Evolutionary conservation across 78 protist species (phyloP).

Genomic region (Reticulomyxa filosa): DNA sequence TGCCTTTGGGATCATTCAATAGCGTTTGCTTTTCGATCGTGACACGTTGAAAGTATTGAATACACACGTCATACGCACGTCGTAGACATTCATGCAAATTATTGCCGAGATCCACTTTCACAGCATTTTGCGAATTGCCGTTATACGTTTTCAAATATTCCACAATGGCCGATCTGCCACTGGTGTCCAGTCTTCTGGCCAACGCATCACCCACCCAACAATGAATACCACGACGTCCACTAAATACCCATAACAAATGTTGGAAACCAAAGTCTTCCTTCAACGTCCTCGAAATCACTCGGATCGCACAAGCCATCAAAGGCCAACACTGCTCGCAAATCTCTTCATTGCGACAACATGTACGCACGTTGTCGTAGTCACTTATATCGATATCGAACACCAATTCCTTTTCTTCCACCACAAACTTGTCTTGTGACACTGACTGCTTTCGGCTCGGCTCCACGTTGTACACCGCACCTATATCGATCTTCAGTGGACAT

Average conservation of each 20-base stretch:
- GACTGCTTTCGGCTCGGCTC: background rate
- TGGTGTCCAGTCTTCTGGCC: constrained; percentile 43
- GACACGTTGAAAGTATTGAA: too few species aligned
- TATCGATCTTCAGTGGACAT: constrained; percentile 16
- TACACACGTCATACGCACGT: background rate
- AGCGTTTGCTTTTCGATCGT: too few species aligned
- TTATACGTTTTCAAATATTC: constrained; percentile 25
- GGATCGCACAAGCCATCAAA: constrained; percentile 51
- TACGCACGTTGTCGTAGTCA: constrained; percentile 81
- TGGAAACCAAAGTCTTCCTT: constrained; percentile 58
- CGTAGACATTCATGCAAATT: constrained; percentile 11
- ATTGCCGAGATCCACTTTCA: background rate
- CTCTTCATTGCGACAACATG: background rate
- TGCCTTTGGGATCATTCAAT: too few species aligned
- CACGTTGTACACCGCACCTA: constrained; percentile 15
- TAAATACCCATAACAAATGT: constrained; percentile 74
- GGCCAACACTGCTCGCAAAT: constrained; percentile 76
- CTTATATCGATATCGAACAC: constrained; percentile 84
- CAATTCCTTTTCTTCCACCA: background rate
- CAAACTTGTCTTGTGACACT: background rate
- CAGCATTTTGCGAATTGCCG: constrained; percentile 1
- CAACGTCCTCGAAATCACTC: constrained; percentile 21
- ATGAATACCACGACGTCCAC: constrained; percentile 96
- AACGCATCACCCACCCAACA: constrained; percentile 86
- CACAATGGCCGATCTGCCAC: constrained; percentile 44